A percentile compares a stretch with the other conserved stretches of the same genome.
Evolutionary conservation across 1,284 basidiomycete genomes (phyloP).

Genomic region (Boletus putidus): DNA sequence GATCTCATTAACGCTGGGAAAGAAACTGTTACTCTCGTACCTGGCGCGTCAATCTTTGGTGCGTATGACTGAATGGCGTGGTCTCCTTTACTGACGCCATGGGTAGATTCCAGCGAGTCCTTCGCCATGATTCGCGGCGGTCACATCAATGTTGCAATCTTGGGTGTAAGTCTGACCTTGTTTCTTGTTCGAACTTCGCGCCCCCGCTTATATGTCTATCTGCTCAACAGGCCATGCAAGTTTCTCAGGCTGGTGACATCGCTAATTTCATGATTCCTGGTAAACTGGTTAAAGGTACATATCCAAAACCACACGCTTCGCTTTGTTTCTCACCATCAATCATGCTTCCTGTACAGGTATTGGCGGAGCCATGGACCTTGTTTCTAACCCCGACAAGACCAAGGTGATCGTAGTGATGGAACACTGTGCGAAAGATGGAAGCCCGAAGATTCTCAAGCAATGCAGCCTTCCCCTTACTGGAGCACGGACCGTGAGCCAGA

Average conservation of each 20-base stretch:
- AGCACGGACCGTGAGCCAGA: conserved; percentile 79
- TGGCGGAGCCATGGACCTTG: conserved; percentile 95
- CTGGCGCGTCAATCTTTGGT: conserved; percentile 92
- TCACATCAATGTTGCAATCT: conserved; percentile 92
- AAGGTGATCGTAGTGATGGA: conserved; percentile 89
- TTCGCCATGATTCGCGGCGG: conserved; percentile 98
- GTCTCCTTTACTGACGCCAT: neutral
- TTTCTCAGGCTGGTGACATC: conserved; percentile 89
- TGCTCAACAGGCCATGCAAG: conserved; percentile 81
- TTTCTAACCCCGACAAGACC: conserved; percentile 89
- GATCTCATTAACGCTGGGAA: conserved; percentile 96
- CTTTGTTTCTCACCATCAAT: conserved; percentile 9
- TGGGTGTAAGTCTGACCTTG: conserved; percentile 52
- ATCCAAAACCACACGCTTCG: neutral
- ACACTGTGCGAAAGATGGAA: conserved; percentile 87
- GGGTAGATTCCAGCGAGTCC: conserved; percentile 78
- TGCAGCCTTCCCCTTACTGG: conserved; percentile 90
- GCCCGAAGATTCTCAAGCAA: conserved; percentile 81
- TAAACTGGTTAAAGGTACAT: conserved; percentile 79
- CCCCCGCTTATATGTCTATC: neutral
- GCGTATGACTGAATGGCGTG: conserved; percentile 22
- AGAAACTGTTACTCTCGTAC: conserved; percentile 90
- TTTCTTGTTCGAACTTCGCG: neutral
- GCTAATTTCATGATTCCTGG: conserved; percentile 99
- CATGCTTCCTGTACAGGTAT: conserved; percentile 55